phyloP scores from a whole-genome alignment of 2,329 filamentous ascomycete species.

The Thermothelomyces thermophilus region DNA sequence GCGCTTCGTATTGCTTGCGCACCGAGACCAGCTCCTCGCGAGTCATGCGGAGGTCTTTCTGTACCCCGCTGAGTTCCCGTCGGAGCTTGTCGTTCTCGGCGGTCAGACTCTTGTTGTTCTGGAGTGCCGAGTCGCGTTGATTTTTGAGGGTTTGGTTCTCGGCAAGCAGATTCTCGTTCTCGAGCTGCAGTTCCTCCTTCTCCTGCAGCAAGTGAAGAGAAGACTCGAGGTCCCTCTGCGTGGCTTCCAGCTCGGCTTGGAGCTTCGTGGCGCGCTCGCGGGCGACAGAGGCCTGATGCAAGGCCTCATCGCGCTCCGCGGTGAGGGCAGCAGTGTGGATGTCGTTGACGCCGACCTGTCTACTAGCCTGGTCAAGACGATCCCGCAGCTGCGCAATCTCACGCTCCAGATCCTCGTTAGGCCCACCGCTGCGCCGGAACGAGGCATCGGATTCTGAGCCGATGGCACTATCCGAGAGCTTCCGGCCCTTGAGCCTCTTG shows the following conservation, averaged over 20 bases:
- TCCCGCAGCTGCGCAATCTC: slow-evolving; percentile 53
- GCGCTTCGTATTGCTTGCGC: slow-evolving; percentile 25
- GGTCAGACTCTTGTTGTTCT: slow-evolving; percentile 20
- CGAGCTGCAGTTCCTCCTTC: slow-evolving; percentile 31
- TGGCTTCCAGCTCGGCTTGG: slow-evolving; percentile 32
- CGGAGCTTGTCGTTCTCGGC: slow-evolving; percentile 32
- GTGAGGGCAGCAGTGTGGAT: slow-evolving; percentile 56
- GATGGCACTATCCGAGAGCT: slow-evolving; percentile 36
- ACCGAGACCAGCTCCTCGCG: slow-evolving; percentile 46
- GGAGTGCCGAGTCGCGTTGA: slow-evolving; percentile 24
- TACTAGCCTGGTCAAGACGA: slow-evolving; percentile 56
- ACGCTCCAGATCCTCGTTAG: slow-evolving; percentile 31
- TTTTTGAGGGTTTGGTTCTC: slow-evolving; percentile 38
- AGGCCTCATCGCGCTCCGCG: slow-evolving; percentile 58
- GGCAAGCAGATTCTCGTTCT: slow-evolving; percentile 36
- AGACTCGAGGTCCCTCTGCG: slow-evolving; percentile 36
- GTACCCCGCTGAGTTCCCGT: slow-evolving; percentile 33
- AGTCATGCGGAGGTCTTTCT: slow-evolving; percentile 39
- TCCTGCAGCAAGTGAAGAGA: slow-evolving; percentile 34
- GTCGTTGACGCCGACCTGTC: slow-evolving; percentile 55
- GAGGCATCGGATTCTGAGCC: slow-evolving; percentile 39
- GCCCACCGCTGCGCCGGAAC: slow-evolving; percentile 38
- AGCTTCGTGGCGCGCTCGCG: slow-evolving; percentile 36
- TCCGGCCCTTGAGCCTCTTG: slow-evolving; percentile 37
- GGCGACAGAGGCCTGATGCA: slow-evolving; percentile 55